Base-by-base conservation (phyloP, 208 protist genomes). In the Leishmania tropica region DNA sequence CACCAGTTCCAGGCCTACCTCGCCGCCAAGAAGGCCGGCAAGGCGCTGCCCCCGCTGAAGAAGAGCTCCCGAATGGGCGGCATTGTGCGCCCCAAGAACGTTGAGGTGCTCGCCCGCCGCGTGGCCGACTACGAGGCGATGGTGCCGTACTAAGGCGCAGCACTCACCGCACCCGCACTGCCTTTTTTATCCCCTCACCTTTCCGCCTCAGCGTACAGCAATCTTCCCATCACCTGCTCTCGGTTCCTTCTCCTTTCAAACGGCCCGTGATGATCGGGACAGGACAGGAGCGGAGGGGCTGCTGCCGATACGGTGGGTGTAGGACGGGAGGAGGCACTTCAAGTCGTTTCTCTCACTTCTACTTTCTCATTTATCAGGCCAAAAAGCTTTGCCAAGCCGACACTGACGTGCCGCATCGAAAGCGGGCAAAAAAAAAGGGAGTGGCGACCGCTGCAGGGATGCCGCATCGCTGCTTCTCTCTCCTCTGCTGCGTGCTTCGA, bases 91-190 rank as follows among this genome's bases (percentile, higher is more conserved):
- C 79, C 88, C 72, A 92, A 90, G 87, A 93, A 90, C 60, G 89
- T 96, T 24, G 92, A 96, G 94, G 83, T 91, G 37, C 90, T 97
- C 72, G 88, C 92, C 81, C 94, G 94, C 88, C 86, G 88, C 60
- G 84, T 87, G 35, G 90, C 90, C 21, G 94, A 97, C 89, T 97
- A 97, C 92, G 91, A 95, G 82, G 94, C 93, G 67, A 95, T 96
- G 90, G 86, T 96, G 83, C 91, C 94, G 64, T 95, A 95, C 89
- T 95, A 93, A 81, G 75, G 17, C n/a, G 45, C 17, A 45, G 31
- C 31, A 3, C 28, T 17, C 17, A 60, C n/a, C 48, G 10, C 72
- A 58, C 48, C 19, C 47, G n/a, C 21, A 28, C 24, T 64, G 3
- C 37, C 42, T 78, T 21, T 64, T 31, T 13, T 48, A 11, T 51